Evolutionary conservation across 2,329 filamentous ascomycete species (phyloP).

Genomic region (Gaeumannomyces tritici): DNA sequence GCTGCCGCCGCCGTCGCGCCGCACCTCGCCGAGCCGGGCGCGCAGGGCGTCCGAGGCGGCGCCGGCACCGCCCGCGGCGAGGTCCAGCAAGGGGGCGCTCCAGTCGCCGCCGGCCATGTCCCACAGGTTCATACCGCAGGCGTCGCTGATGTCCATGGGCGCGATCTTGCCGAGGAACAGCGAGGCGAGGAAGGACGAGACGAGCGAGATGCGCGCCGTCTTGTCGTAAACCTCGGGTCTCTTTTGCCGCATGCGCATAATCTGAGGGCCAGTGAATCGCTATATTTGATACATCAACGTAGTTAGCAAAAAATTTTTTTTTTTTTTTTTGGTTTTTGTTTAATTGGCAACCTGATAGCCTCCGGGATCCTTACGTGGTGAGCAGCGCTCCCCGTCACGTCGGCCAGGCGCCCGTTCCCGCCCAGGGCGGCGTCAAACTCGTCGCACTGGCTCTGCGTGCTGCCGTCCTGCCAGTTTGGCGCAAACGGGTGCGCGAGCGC

Average conservation of each 20-base stretch:
- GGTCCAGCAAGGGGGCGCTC: conserved; percentile 63
- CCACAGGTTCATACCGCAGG: conserved; percentile 95
- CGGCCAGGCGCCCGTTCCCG: conserved; percentile 56
- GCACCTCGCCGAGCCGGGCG: conserved; percentile 70
- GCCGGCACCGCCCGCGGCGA: conserved; percentile 56
- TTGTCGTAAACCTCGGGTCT: conserved; percentile 72
- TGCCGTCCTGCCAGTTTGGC: conserved; percentile 97
- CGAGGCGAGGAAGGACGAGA: conserved; percentile 91
- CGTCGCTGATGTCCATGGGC: conserved; percentile 87
- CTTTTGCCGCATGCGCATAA: conserved; percentile 74
- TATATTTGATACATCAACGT: conserved; percentile 20
- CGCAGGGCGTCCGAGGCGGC: conserved; percentile 55
- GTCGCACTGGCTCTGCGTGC: conserved; percentile 87
- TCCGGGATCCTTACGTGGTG: conserved; percentile 58
- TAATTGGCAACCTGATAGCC: no score
- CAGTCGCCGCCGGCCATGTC: conserved; percentile 69
- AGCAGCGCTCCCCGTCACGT: conserved; percentile 80
- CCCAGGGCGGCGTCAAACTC: conserved; percentile 70
- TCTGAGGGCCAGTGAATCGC: conserved; percentile 97
- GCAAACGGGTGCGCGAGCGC: conserved; percentile 80
- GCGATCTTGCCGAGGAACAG: conserved; percentile 78
- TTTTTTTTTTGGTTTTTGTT: background rate
- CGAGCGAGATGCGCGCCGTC: conserved; percentile 80
- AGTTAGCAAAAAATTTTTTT: conserved; percentile 9
- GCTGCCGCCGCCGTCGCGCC: conserved; percentile 68